Evolutionary conservation across 2,329 filamentous ascomycete species (phyloP).

Genomic region (Hypomyces rosellus): DNA sequence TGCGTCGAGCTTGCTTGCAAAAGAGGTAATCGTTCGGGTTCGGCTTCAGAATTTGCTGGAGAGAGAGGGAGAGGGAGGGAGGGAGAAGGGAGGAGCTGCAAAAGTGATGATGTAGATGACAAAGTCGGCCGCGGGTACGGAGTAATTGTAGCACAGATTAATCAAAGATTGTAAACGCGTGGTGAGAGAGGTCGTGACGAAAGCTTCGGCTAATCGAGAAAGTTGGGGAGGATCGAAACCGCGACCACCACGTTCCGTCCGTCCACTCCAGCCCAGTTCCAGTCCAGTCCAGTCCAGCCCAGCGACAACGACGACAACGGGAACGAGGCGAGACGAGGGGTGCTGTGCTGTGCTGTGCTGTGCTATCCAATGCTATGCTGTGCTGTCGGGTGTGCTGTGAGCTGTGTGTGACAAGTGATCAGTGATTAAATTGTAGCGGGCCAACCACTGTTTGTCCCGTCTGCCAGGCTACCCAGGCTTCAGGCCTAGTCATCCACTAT

Average conservation of each 20-base stretch:
- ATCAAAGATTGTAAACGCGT: constrained; percentile 2
- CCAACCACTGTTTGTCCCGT: too few species aligned
- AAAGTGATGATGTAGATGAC: constrained; percentile 1
- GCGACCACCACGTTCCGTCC: too few species aligned
- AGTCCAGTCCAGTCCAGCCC: too few species aligned
- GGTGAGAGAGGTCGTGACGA: constrained; percentile 1
- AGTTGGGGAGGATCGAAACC: not conserved
- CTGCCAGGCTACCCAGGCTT: too few species aligned
- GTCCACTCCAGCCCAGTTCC: too few species aligned
- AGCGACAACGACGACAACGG: too few species aligned
- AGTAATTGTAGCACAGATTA: not conserved
- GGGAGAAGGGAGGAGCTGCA: not conserved
- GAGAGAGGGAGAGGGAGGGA: not conserved
- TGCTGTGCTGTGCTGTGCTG: not conserved
- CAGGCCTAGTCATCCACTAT: too few species aligned
- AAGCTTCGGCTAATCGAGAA: constrained; percentile 3
- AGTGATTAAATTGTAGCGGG: too few species aligned
- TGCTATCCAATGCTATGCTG: not conserved
- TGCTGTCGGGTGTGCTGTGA: not conserved
- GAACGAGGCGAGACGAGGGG: too few species aligned
- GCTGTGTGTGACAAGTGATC: too few species aligned
- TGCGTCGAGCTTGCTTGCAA: too few species aligned
- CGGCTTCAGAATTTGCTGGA: not conserved
- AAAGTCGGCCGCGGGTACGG: not conserved
- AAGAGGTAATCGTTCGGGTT: not conserved